Evolutionary conservation across 306 rosid genomes (phyloP).

Genomic region (Benincasa hispida): DNA sequence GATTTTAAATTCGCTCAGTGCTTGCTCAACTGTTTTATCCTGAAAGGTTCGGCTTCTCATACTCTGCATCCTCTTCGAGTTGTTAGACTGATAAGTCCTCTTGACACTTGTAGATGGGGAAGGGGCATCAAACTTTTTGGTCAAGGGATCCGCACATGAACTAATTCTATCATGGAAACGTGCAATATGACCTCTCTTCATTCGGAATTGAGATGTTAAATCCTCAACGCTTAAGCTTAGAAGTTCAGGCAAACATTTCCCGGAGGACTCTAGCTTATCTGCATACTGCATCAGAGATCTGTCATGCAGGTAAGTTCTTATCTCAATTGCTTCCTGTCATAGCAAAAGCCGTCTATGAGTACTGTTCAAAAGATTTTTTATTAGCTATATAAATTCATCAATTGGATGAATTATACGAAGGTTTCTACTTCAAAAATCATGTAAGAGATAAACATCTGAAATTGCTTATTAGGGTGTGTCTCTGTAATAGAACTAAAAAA

Average conservation of each 20-base stretch:
- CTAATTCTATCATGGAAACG: conserved; percentile 49
- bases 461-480: neutral
- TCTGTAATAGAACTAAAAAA: neutral
- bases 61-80: conserved; percentile 17
- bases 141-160: conserved; percentile 21
- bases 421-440: neutral
- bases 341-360: neutral
- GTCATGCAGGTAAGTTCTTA: conserved; percentile 77
- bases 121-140: conserved; percentile 22
- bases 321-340: conserved; percentile 59
- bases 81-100: conserved; percentile 21
- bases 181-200: conserved; percentile 87
- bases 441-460: neutral
- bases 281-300: conserved; percentile 73
- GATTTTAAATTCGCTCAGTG: conserved; percentile 34
- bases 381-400: neutral
- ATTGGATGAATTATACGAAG: neutral
- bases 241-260: conserved; percentile 39
- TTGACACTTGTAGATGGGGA: conserved; percentile 23
- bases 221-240: conserved; percentile 28
- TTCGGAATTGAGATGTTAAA: conserved; percentile 40
- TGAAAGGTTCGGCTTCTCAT: conserved; percentile 15
- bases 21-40: conserved; percentile 36
- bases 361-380: neutral
- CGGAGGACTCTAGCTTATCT: conserved; percentile 45